A percentile compares a stretch with the other conserved stretches of the same genome.
Evolutionary conservation across 805 yeast species (phyloP).

Genomic region (Schizosaccharomyces pombe): DNA sequence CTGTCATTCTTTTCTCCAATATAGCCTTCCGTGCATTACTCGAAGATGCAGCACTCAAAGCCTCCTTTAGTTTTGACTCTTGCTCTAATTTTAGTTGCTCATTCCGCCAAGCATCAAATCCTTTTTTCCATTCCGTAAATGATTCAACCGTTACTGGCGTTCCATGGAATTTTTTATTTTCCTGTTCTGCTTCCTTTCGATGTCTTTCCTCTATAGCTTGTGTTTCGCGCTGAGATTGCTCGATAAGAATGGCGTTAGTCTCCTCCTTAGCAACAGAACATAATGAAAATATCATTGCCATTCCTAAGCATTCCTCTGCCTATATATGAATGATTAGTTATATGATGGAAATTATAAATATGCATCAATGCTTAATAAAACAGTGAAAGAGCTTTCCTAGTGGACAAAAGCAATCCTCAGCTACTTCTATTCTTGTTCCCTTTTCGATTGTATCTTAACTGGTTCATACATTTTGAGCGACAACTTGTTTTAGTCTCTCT

Average conservation of each 20-base stretch:
- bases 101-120: conserved; percentile 1
- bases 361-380: neutral
- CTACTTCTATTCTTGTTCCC: neutral
- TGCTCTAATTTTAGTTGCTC: neutral
- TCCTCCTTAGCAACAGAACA: conserved; percentile 2
- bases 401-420: neutral
- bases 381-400: neutral
- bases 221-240: neutral
- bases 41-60: neutral
- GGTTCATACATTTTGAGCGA: neutral
- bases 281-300: conserved; percentile 5
- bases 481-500: neutral
- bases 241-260: neutral
- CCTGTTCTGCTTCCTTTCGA: neutral
- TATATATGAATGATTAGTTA: neutral
- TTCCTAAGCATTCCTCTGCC: conserved; percentile 11
- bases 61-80: neutral
- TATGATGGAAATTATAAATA: too few species aligned
- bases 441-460: neutral
- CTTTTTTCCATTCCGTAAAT: conserved; percentile 2
- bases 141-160: conserved; percentile 3
- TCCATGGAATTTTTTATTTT: conserved; percentile 4
- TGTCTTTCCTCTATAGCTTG: neutral
- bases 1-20: neutral
- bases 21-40: neutral